Evolutionary conservation across 208 protist genomes (phyloP), one percentile per base, ranked within the genome.

Genomic region (Trypanosoma theileri): DNA sequence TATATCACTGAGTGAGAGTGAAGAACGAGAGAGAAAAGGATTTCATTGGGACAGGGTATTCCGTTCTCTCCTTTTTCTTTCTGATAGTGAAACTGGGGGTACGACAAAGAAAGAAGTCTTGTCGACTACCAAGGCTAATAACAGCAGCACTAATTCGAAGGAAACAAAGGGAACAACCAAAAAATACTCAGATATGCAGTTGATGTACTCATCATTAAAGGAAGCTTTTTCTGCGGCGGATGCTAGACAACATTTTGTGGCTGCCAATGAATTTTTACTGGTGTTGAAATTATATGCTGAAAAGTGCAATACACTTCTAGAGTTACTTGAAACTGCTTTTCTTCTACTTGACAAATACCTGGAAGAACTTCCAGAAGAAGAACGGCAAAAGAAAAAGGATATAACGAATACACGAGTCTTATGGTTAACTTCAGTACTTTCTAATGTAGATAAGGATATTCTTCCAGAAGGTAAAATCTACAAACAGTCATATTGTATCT

Each of bases 281-380:
- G 76, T 85, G 13, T 50, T 85, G 7, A 84, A 84, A 45, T 59
- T 91, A 0, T 55, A 88, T 50, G 68, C 79, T 44, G 75, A 75
- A 6, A 91, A 91, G 61, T 84, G 81, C 50, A 74, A 81, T 21
- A 48, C 78, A 8, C 42, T 88, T 51, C 82, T 88, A 68, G 85
- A 91, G 61, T 67, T 91, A 14, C 56, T 86, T 10, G 51, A 66
- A 21, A 68, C 52, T 7, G 31, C 40, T 12, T 59, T 55, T 10
- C 42, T 14, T 9, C 40, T 63, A 35, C 44, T 19, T 24, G 6
- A 8, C 51, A 21, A 26, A 14, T 53, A 40, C 4, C 13, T 53
- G 19, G 24, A 52, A 50, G 26, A 16, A 45, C 8, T 51, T 14
- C 50, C 12, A n/a, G 24, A 24, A n/a, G 24, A 24, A 28, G 40